Percentiles rank a stretch among this genome's conserved stretches.
Evolutionary conservation across 1,284 basidiomycete genomes (phyloP).

Genomic region (Cystobasidium slooffiae): DNA sequence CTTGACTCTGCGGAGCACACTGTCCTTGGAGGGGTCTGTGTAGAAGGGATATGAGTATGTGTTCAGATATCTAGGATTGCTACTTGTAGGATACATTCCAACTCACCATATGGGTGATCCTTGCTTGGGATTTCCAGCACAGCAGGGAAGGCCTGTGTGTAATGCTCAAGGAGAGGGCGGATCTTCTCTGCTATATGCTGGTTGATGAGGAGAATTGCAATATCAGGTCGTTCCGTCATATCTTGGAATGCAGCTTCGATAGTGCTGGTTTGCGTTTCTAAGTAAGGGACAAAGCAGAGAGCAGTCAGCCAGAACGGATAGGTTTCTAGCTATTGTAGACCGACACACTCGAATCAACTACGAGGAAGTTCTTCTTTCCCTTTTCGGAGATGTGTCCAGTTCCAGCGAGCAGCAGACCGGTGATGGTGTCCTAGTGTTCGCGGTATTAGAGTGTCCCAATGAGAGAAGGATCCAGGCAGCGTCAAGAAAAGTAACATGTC

Average conservation of each 20-base stretch:
- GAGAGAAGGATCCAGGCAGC: neutral
- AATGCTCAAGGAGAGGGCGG: constrained; percentile 89
- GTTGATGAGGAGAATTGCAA: constrained; percentile 94
- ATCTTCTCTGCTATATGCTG: constrained; percentile 98
- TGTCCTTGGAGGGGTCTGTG: constrained; percentile 94
- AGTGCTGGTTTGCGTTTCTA: constrained; percentile 84
- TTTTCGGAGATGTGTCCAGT: constrained; percentile 84
- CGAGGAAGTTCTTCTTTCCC: constrained; percentile 93
- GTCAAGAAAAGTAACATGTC: neutral
- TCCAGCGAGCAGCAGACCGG: constrained; percentile 86
- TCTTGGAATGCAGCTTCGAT: constrained; percentile 91
- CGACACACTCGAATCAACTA: constrained; percentile 82
- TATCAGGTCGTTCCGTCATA: constrained; percentile 87
- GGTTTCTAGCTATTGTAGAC: neutral
- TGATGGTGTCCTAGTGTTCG: constrained; percentile 80
- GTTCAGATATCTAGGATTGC: neutral
- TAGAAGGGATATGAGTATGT: neutral
- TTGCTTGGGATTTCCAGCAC: constrained; percentile 96
- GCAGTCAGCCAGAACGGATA: neutral
- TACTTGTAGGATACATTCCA: neutral
- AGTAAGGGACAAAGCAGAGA: too few species aligned
- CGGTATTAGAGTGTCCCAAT: neutral
- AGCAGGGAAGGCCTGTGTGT: constrained; percentile 94
- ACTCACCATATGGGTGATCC: constrained; percentile 64
- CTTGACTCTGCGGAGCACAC: constrained; percentile 94